Conservation (phyloP, 2,329 filamentous ascomycete genomes). For the Epichloe gansuensis region DNA sequence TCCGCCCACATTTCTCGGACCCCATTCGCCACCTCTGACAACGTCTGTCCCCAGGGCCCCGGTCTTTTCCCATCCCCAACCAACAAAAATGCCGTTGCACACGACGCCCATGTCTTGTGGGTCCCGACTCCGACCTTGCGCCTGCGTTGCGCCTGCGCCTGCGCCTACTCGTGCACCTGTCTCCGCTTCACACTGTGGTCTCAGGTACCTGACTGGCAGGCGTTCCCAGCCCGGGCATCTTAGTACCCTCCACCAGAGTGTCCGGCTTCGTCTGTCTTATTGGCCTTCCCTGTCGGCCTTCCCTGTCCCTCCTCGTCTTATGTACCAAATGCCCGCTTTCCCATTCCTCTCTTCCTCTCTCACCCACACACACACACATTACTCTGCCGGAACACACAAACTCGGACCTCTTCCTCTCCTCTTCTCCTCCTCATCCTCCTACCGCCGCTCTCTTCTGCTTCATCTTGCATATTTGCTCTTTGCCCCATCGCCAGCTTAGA, state of each 20-base stretch:
- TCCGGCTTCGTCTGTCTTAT: not conserved
- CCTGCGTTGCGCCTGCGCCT: conserved; percentile 9
- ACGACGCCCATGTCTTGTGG: not conserved
- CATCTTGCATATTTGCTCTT: not conserved
- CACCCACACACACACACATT: not conserved
- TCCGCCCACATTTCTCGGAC: conserved; percentile 3
- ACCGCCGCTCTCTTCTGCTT: not conserved
- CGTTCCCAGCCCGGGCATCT: not conserved
- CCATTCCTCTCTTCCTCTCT: conserved; percentile 2
- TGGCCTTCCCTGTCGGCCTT: not conserved
- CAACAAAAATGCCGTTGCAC: conserved; percentile 18
- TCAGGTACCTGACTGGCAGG: not conserved
- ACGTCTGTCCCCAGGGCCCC: not conserved
- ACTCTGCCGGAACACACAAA: not conserved
- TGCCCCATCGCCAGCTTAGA: not conserved
- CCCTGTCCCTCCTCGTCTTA: conserved; percentile 1
- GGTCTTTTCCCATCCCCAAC: conserved; percentile 13
- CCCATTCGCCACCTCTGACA: conserved; percentile 20
- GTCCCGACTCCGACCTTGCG: not conserved
- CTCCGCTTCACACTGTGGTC: not conserved
- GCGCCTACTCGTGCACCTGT: conserved; percentile 8
- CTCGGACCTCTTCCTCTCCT: not conserved
- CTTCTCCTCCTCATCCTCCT: not conserved
- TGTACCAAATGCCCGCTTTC: not conserved
- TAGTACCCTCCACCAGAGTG: not conserved